Evolutionary conservation across 305 asterid genomes (phyloP).

Genomic region (Fraxinus baroniana): DNA sequence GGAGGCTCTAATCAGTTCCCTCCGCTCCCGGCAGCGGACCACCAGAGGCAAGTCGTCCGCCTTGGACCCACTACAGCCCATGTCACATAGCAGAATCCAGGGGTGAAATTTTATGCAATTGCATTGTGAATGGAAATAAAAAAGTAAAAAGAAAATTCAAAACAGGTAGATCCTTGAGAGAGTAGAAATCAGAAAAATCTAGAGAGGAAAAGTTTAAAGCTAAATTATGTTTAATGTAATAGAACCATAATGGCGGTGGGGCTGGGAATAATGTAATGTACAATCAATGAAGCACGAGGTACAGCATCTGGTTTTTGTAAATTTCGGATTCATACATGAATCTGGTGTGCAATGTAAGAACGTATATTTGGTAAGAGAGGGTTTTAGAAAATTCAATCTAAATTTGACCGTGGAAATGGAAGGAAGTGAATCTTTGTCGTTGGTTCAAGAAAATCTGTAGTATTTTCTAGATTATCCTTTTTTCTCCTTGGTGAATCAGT

Average conservation of each 20-base stretch:
- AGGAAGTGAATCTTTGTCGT: slow-evolving; percentile 28
- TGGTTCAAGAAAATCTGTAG: slow-evolving; percentile 1
- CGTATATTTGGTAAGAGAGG: slow-evolving; percentile 26
- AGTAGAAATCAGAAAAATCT: not conserved
- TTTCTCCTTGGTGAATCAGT: not conserved
- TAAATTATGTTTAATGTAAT: slow-evolving; percentile 5
- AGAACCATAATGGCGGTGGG: slow-evolving; percentile 30
- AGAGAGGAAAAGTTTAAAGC: slow-evolving; percentile 12
- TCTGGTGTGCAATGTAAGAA: slow-evolving; percentile 19
- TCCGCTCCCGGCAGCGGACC: slow-evolving; percentile 75
- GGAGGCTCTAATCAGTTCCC: slow-evolving; percentile 73
- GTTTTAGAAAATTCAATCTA: slow-evolving; percentile 3
- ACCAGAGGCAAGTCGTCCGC: slow-evolving; percentile 71
- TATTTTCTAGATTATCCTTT: not conserved
- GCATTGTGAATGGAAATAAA: slow-evolving; percentile 33
- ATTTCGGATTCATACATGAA: not conserved
- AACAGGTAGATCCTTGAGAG: not conserved
- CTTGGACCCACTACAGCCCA: slow-evolving; percentile 91
- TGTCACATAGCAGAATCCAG: slow-evolving; percentile 20
- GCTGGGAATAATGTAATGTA: slow-evolving; percentile 29
- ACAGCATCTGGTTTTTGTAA: not conserved
- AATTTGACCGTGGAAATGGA: slow-evolving; percentile 20
- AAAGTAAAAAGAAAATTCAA: not conserved
- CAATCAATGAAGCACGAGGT: slow-evolving; percentile 25
- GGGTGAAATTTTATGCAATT: slow-evolving; percentile 17